Percentiles rank a stretch among this genome's conserved stretches.
Evolutionary conservation across 352 stramenopile genomes (phyloP).

Genomic region (Phytophthora pinifolia): DNA sequence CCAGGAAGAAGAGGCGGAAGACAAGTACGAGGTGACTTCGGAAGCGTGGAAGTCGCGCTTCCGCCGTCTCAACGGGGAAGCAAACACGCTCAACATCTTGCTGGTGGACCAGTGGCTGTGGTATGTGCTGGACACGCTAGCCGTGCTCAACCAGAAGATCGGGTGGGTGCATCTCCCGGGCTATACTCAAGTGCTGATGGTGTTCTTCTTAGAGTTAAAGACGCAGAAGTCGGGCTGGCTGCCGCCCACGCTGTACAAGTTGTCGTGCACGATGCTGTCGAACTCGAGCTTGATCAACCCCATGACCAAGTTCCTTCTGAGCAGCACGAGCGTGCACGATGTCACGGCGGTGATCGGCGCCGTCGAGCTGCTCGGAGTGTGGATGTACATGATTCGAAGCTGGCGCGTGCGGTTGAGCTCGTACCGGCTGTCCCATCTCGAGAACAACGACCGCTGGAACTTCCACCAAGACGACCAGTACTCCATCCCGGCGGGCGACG

Average conservation of each 20-base stretch:
- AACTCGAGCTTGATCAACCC: constrained; percentile 89
- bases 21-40: constrained; percentile 88
- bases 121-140: constrained; percentile 89
- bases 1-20: constrained; percentile 87
- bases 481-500: constrained; percentile 84
- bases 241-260: constrained; percentile 84
- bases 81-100: constrained; percentile 88
- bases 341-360: constrained; percentile 85
- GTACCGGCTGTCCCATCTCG: constrained; percentile 84
- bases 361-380: constrained; percentile 85
- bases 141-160: constrained; percentile 89
- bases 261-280: constrained; percentile 89
- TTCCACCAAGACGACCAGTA: constrained; percentile 91
- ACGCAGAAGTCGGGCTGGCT: constrained; percentile 88
- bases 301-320: constrained; percentile 89
- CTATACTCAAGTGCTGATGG: constrained; percentile 87
- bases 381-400: constrained; percentile 93
- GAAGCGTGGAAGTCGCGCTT: constrained; percentile 86
- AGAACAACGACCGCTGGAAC: constrained; percentile 91
- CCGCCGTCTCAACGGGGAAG: constrained; percentile 73
- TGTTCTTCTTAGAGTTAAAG: constrained; percentile 90
- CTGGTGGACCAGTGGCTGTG: constrained; percentile 88
- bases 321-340: constrained; percentile 86
- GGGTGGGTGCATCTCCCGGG: constrained; percentile 83
- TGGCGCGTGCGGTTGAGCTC: constrained; percentile 86